Evolutionary conservation across 306 rosid species (phyloP).

Genomic region (Corylus heterophylla): DNA sequence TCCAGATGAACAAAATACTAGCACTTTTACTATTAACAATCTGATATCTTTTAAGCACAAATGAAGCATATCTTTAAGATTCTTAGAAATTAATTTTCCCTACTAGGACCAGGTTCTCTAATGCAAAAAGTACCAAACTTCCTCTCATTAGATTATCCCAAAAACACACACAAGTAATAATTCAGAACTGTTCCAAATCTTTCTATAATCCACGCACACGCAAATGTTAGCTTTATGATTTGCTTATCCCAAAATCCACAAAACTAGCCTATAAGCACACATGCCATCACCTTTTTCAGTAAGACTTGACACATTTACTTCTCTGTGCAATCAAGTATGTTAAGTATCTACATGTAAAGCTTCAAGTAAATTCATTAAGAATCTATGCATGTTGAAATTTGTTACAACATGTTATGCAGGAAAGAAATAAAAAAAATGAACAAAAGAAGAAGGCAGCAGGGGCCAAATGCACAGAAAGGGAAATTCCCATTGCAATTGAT

Average conservation of each 20-base stretch:
- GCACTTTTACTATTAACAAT: too few relatives aligned
- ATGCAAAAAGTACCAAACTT: too few relatives aligned
- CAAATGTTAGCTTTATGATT: neutral
- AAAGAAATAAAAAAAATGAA: neutral
- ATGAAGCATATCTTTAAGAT: too few relatives aligned
- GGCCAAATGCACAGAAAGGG: constrained; percentile 14
- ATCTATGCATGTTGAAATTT: neutral
- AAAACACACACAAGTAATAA: too few relatives aligned
- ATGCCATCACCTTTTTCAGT: neutral
- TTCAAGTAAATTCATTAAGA: neutral
- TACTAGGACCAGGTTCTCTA: too few relatives aligned
- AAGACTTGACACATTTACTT: neutral
- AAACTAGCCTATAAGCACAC: neutral
- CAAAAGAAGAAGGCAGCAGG: neutral
- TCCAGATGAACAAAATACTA: too few relatives aligned
- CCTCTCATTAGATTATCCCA: too few relatives aligned
- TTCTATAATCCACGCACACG: neutral
- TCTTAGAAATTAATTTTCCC: too few relatives aligned
- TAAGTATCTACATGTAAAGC: neutral
- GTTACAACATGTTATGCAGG: neutral
- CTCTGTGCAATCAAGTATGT: neutral
- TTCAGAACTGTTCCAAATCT: too few relatives aligned
- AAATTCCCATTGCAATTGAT: neutral
- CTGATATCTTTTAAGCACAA: too few relatives aligned
- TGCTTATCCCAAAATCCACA: neutral